Conservation (phyloP, 768 basidiomycete species). For the Sutorius australiensis region DNA sequence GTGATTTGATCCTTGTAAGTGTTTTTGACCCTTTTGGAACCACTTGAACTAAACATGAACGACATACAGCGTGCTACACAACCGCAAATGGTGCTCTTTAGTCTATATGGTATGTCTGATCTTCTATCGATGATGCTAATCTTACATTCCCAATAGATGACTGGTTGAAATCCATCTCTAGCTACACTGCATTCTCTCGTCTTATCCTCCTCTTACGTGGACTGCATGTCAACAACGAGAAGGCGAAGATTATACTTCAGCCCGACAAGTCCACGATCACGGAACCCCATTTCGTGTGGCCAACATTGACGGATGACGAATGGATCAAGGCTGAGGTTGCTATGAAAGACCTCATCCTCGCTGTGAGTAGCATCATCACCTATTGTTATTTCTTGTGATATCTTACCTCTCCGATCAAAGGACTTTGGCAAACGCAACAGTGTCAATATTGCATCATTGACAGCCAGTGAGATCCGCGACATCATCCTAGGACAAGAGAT, state of each 20-base stretch:
- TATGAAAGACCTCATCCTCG: conserved; percentile 94
- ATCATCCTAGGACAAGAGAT: conserved; percentile 99
- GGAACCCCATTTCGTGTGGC: conserved; percentile 98
- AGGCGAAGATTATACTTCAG: conserved; percentile 96
- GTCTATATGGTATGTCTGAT: conserved; percentile 69
- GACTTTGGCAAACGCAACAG: conserved; percentile 99
- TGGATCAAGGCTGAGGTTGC: conserved; percentile 99
- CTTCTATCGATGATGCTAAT: not conserved
- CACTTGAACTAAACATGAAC: not conserved
- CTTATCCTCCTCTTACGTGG: conserved; percentile 95
- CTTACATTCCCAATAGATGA: conserved; percentile 56
- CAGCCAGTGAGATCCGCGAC: conserved; percentile 94
- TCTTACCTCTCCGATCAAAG: conserved; percentile 34
- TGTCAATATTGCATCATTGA: conserved; percentile 96
- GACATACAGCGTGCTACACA: conserved; percentile 79
- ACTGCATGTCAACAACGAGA: conserved; percentile 98
- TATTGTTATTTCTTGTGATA: not conserved
- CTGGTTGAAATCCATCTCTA: conserved; percentile 98
- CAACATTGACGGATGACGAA: conserved; percentile 86
- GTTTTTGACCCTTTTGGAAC: not conserved
- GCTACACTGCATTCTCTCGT: conserved; percentile 98
- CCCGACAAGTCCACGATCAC: conserved; percentile 97
- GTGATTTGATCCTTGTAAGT: conserved; percentile 85
- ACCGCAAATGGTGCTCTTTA: conserved; percentile 99
- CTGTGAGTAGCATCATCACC: conserved; percentile 42